Conservation (phyloP, 352 stramenopile species). For the Thraustotheca clavata region DNA sequence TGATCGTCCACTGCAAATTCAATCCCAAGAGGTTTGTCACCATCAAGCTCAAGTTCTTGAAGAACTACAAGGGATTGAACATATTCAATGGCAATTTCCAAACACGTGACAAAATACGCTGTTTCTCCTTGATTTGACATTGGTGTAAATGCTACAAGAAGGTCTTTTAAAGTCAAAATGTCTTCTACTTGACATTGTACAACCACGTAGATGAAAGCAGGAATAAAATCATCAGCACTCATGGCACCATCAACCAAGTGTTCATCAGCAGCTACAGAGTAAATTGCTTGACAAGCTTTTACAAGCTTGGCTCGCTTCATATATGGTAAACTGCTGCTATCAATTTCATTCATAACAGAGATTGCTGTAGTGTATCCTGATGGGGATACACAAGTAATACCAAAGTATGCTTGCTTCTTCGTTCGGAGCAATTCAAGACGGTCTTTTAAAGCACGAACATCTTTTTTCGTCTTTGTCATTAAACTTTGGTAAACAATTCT, state of each 20-base stretch:
- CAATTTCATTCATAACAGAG: slow-evolving; percentile 58
- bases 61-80: slow-evolving; percentile 73
- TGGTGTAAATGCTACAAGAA: slow-evolving; percentile 71
- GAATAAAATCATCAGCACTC: slow-evolving; percentile 81
- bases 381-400: slow-evolving; percentile 57
- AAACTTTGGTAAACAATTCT: slow-evolving; percentile 57
- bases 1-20: slow-evolving; percentile 56
- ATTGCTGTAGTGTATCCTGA: slow-evolving; percentile 50
- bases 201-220: slow-evolving; percentile 81
- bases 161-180: slow-evolving; percentile 60
- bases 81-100: slow-evolving; percentile 85
- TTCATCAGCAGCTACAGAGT: slow-evolving; percentile 59
- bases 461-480: slow-evolving; percentile 40
- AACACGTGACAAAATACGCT: slow-evolving; percentile 80
- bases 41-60: slow-evolving; percentile 71
- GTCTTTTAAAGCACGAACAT: slow-evolving; percentile 61
- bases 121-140: slow-evolving; percentile 62
- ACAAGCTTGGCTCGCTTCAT: slow-evolving; percentile 76
- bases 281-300: slow-evolving; percentile 75
- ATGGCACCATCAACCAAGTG: slow-evolving; percentile 65
- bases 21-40: slow-evolving; percentile 57
- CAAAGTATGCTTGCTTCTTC: slow-evolving; percentile 79
- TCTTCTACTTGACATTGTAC: slow-evolving; percentile 65
- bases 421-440: slow-evolving; percentile 74
- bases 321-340: slow-evolving; percentile 69